Evolutionary conservation across 2,329 filamentous ascomycete genomes (phyloP).

Genomic region (Cordyceps javanica): DNA sequence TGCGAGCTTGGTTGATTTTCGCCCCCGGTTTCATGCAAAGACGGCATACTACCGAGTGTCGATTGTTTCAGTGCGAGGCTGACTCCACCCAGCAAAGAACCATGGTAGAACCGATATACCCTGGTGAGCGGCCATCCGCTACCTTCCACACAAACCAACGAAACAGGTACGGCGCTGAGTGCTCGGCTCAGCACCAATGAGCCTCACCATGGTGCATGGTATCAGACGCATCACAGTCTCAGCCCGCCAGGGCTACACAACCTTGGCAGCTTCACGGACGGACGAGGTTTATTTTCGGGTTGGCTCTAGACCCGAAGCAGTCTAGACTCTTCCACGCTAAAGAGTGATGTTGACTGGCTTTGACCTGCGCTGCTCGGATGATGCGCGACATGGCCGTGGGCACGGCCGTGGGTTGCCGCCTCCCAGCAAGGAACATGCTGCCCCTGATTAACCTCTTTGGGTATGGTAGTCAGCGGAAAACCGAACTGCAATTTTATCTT

Average conservation of each 20-base stretch:
- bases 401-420: not conserved
- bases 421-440: not conserved
- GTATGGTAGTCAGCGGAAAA: not conserved
- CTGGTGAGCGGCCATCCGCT: not conserved
- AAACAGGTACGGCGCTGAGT: not conserved
- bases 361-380: slow-evolving; percentile 5
- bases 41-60: not conserved
- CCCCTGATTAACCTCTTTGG: slow-evolving; percentile 1
- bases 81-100: not conserved
- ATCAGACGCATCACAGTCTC: not conserved
- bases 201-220: not conserved
- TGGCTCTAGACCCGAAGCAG: not conserved
- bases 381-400: not conserved
- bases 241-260: not conserved
- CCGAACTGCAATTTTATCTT: not conserved
- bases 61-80: not conserved
- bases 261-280: not conserved
- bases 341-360: not conserved
- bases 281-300: not conserved
- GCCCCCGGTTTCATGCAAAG: not conserved
- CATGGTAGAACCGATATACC: not conserved
- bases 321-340: not conserved
- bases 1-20: not conserved
- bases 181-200: not conserved
- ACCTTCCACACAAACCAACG: not conserved